A percentile compares a stretch with the other conserved stretches of the same genome.
These are phyloP conservation scores for Daedalea quercina DNA, from an alignment of 768 basidiomycete species.

Conservation along the genomic window DNA sequence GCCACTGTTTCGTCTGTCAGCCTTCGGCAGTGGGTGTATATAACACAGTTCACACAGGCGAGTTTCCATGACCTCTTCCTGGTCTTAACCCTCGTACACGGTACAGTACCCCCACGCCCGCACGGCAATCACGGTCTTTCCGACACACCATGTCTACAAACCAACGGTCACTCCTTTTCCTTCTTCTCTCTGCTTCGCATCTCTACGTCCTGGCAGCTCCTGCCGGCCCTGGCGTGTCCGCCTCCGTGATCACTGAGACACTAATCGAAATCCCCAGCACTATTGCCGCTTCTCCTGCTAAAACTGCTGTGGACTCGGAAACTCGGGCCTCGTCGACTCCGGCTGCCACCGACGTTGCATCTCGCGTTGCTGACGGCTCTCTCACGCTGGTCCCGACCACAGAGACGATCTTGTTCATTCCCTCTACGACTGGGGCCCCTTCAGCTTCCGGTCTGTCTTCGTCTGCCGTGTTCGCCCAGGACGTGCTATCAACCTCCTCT, in stretches of 20 bases:
- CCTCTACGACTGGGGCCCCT: background rate
- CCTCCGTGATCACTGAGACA: background rate
- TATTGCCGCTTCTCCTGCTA: background rate
- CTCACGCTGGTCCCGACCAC: background rate
- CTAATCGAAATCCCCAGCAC: background rate
- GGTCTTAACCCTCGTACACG: background rate
- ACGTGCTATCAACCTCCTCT: background rate
- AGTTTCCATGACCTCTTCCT: background rate
- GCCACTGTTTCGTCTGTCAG: background rate
- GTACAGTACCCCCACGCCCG: conserved; percentile 12
- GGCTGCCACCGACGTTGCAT: background rate
- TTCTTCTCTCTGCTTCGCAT: conserved; percentile 9
- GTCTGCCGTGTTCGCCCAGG: background rate
- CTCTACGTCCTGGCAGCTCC: conserved; percentile 12
- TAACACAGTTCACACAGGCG: background rate
- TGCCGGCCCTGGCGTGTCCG: conserved; percentile 5
- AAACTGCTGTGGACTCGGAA: background rate
- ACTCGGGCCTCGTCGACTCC: too few relatives aligned
- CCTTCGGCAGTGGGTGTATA: background rate
- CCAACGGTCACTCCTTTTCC: conserved; percentile 6
- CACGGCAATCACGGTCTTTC: conserved; percentile 12
- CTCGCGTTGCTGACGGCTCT: background rate
- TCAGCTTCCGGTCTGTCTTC: background rate
- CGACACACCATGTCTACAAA: conserved; percentile 4
- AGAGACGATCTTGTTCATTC: background rate